Base-by-base conservation (phyloP, 78 protist species). In the Dictyostelium intermedium region DNA sequence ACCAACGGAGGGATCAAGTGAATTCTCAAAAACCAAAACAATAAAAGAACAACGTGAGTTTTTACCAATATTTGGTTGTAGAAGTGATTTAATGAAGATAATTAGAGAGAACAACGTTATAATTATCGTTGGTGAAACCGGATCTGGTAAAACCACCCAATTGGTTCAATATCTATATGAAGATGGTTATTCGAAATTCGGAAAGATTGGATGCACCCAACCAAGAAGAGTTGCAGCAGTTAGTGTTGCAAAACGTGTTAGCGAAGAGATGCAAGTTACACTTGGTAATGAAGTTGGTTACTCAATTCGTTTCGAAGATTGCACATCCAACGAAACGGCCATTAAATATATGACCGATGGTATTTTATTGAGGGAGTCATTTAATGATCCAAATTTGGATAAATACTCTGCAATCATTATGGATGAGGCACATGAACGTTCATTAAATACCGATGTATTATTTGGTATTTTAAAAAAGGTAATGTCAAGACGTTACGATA, bases 351-450 rank as follows among this genome's bases (percentile, higher is more conserved):
- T 99, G 99, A 99, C 99, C 0, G 99, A 99, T 83, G 99, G 99
- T 84, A 96, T 99, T 5, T 85, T 99, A 7, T 93, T 99, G 35
- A 82, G 99, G 14, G 99, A 99, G 78, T 60, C 97, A 7, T 73
- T 98, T 91, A 93, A 70, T 34, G 99, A 98, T 10, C 80, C 92
- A 3, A 95, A 91, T 43, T 73, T 99, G 20, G 98, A 96, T 14
- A 82, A 97, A 72, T 98, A 99, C 95, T 41, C 91, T 10, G 97
- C 84, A 18, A 83, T 99, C 8, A 82, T 99, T 30, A 97, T 99
- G 99, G 99, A 99, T 97, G 99, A 99, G 84, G 99, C 99, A 2
- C 99, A 99, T 91, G 99, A 99, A 91, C 97, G 99, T 23, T 96
- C 99, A 2, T 95, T 99, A 30, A 94, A 99, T 96, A 99, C 99